These are phyloP conservation scores for Aspergillus indologenus DNA, from an alignment of 495 filamentous ascomycete species.

Conservation along the genomic window DNA sequence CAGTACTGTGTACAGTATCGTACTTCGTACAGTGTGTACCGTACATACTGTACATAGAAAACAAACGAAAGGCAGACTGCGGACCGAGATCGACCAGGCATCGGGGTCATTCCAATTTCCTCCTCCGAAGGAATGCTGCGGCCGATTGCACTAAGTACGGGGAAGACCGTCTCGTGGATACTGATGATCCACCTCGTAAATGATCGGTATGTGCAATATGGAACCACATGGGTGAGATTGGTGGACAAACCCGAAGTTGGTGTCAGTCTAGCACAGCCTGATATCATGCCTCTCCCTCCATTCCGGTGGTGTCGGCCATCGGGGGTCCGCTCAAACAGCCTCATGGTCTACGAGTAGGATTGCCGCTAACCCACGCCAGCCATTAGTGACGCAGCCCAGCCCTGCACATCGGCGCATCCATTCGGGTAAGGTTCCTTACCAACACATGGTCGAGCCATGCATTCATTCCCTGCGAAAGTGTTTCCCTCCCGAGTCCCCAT, in stretches of 20 bases:
- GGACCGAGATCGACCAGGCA: background rate
- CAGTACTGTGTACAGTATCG: too few species aligned
- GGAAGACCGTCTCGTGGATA: background rate
- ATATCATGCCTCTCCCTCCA: slow-evolving; percentile 9
- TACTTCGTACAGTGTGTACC: too few species aligned
- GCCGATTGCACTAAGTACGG: background rate
- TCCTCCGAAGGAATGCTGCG: background rate
- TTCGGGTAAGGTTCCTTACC: slow-evolving; percentile 27
- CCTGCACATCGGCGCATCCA: slow-evolving; percentile 22
- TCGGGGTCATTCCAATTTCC: background rate
- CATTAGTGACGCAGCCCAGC: slow-evolving; percentile 27
- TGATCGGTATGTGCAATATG: slow-evolving; percentile 12
- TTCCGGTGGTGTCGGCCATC: slow-evolving; percentile 25
- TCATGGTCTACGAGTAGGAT: slow-evolving; percentile 17
- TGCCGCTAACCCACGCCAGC: slow-evolving; percentile 12
- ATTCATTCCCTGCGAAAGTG: slow-evolving; percentile 15
- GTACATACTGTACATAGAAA: background rate
- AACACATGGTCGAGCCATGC: slow-evolving; percentile 27
- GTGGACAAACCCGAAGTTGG: slow-evolving; percentile 18
- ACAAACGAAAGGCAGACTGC: background rate
- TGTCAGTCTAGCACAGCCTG: slow-evolving; percentile 18
- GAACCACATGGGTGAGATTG: slow-evolving; percentile 24
- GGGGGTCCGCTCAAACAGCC: slow-evolving; percentile 25
- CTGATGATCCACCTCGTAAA: background rate
- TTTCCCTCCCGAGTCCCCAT: too few species aligned